Percentiles rank a stretch among this genome's conserved stretches.
Conservation (phyloP, 805 yeast species). For the Candida vaughaniae region DNA sequence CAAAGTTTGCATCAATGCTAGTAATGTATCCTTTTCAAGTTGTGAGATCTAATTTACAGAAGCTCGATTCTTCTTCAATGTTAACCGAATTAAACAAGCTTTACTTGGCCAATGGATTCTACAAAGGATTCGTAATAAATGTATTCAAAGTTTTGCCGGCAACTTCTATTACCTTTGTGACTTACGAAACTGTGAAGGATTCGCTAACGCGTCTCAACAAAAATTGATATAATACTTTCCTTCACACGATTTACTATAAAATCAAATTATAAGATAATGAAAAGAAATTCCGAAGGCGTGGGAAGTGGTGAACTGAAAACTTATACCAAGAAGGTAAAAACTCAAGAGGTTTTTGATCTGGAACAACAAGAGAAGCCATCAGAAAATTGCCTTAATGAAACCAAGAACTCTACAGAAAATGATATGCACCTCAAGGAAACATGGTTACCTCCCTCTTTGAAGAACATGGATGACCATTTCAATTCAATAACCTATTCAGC, state of each 20-base stretch:
- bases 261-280: not conserved
- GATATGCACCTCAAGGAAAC: no score
- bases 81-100: slow-evolving; percentile 36
- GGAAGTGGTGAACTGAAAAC: not conserved
- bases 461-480: slow-evolving; percentile 25
- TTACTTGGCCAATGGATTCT: slow-evolving; percentile 56
- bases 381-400: no score
- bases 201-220: slow-evolving; percentile 9
- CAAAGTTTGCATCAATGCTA: slow-evolving; percentile 68
- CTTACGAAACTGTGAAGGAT: slow-evolving; percentile 63
- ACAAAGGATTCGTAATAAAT: slow-evolving; percentile 81
- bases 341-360: no score
- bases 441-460: slow-evolving; percentile 39
- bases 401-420: no score
- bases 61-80: slow-evolving; percentile 25
- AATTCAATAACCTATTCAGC: slow-evolving; percentile 51
- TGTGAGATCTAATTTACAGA: slow-evolving; percentile 72
- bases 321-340: not conserved
- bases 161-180: slow-evolving; percentile 84
- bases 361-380: no score
- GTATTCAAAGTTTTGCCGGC: slow-evolving; percentile 85
- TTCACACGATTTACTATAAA: not conserved
- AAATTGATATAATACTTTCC: not conserved
- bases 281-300: slow-evolving; percentile 4
- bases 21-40: slow-evolving; percentile 84